Evolutionary conservation across 176 grass and related monocot species (phyloP).

Genomic region (Carex cristatella): DNA sequence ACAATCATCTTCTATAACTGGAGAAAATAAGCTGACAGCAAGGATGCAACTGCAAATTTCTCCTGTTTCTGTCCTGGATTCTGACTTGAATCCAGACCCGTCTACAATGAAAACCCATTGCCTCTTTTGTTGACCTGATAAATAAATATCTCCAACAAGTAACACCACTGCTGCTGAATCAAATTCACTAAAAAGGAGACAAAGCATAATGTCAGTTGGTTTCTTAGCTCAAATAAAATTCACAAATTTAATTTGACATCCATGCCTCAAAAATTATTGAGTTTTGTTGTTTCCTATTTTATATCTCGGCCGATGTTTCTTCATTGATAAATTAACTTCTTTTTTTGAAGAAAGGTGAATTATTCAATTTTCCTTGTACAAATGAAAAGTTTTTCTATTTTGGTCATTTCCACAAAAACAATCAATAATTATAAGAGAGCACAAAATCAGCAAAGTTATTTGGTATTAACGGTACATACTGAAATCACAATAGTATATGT

Average conservation of each 20-base stretch:
- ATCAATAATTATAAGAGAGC: not conserved
- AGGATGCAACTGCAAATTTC: conserved; percentile 53
- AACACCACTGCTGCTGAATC: conserved; percentile 75
- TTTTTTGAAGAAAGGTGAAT: not conserved
- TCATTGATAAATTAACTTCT: not conserved
- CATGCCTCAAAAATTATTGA: not conserved
- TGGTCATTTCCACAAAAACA: not conserved
- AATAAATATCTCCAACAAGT: conserved; percentile 63
- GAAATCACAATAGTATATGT: not conserved
- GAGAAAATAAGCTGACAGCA: conserved; percentile 61
- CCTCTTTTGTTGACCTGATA: conserved; percentile 58
- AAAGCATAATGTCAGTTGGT: not conserved
- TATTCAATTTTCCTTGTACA: not conserved
- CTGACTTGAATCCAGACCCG: conserved; percentile 58
- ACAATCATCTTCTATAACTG: conserved; percentile 37
- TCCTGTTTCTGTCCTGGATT: conserved; percentile 28
- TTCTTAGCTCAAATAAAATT: not conserved
- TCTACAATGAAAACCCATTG: conserved; percentile 91
- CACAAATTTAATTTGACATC: conserved; percentile 5
- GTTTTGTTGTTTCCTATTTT: not conserved
- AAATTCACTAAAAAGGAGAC: conserved; percentile 67
- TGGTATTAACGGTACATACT: too few relatives aligned
- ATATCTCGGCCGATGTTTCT: not conserved
- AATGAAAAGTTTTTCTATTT: not conserved
- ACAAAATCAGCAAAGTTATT: not conserved